A percentile compares a stretch with the other conserved stretches of the same genome.
Conservation (phyloP, 257 asterid genomes). For the Solanum bukasovii region DNA sequence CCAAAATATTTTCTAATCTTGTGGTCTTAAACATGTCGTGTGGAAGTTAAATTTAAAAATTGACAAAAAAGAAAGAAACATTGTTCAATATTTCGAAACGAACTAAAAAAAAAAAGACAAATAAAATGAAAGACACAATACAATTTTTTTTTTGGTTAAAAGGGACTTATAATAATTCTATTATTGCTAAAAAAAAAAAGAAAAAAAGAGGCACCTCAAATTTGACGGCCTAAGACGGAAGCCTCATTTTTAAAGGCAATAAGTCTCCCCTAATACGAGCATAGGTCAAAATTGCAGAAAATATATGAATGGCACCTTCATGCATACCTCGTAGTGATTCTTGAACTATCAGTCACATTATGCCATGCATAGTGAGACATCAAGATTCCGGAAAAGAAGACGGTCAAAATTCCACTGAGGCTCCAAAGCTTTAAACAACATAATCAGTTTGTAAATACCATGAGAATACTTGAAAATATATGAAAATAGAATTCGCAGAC, state of each 20-base stretch:
- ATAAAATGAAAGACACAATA: no score
- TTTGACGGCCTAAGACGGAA: not conserved
- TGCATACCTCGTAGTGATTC: slow-evolving; percentile 60
- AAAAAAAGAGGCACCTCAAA: not conserved
- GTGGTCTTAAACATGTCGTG: no score
- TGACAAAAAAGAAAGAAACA: no score
- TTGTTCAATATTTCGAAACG: no score
- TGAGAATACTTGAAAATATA: not conserved
- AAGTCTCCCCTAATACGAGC: not conserved
- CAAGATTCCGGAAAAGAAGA: slow-evolving; percentile 76
- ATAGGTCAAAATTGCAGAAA: not conserved
- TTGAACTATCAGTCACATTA: slow-evolving; percentile 76
- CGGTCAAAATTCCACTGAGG: slow-evolving; percentile 89
- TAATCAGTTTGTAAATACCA: not conserved
- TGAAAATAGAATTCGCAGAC: not conserved
- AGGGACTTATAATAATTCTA: no score
- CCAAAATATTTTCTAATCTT: no score
- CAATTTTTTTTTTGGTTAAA: no score
- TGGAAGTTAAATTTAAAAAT: no score
- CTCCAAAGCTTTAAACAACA: slow-evolving; percentile 31
- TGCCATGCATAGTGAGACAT: slow-evolving; percentile 99
- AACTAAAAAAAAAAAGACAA: no score
- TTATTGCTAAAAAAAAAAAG: no score
- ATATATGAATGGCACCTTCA: not conserved
- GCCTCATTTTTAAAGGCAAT: not conserved